Percentiles rank a stretch among this genome's conserved stretches.
Evolutionary conservation across 2,329 filamentous ascomycete species (phyloP).

Genomic region (Alternaria novae-zelandiae): DNA sequence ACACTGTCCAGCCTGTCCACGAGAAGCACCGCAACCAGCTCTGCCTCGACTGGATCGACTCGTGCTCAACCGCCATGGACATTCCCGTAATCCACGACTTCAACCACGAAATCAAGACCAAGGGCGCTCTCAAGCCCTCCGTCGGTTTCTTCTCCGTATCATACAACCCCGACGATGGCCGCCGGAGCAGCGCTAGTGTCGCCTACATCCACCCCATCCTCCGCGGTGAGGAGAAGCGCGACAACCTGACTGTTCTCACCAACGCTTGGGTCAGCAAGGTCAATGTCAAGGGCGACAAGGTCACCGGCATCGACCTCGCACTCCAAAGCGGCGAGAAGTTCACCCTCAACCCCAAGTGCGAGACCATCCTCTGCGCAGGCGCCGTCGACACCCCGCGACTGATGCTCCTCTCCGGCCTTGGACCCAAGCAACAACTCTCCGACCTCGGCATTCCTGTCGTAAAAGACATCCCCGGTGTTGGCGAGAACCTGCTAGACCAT

Average conservation of each 20-base stretch:
- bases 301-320: slow-evolving; percentile 75
- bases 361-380: slow-evolving; percentile 81
- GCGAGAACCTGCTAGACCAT: slow-evolving; percentile 70
- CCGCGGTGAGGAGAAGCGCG: slow-evolving; percentile 78
- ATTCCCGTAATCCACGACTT: slow-evolving; percentile 86
- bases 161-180: slow-evolving; percentile 88
- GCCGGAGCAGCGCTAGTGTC: slow-evolving; percentile 83
- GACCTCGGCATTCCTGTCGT: slow-evolving; percentile 60
- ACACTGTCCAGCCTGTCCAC: slow-evolving; percentile 90
- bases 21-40: slow-evolving; percentile 86
- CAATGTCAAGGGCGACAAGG: slow-evolving; percentile 72
- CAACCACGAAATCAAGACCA: slow-evolving; percentile 80
- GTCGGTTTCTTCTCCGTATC: slow-evolving; percentile 91
- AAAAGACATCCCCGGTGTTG: slow-evolving; percentile 66
- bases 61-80: slow-evolving; percentile 77
- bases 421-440: slow-evolving; percentile 56
- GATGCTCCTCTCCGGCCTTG: slow-evolving; percentile 60
- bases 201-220: slow-evolving; percentile 94
- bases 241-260: slow-evolving; percentile 85
- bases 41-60: slow-evolving; percentile 86
- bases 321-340: slow-evolving; percentile 65
- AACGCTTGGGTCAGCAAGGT: slow-evolving; percentile 87
- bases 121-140: slow-evolving; percentile 73
- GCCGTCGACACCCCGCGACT: slow-evolving; percentile 80
- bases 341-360: slow-evolving; percentile 67